Evolutionary conservation across 2,329 filamentous ascomycete species (phyloP), one percentile per base, ranked within the genome.

Genomic region (Thielaviopsis cerberus): DNA sequence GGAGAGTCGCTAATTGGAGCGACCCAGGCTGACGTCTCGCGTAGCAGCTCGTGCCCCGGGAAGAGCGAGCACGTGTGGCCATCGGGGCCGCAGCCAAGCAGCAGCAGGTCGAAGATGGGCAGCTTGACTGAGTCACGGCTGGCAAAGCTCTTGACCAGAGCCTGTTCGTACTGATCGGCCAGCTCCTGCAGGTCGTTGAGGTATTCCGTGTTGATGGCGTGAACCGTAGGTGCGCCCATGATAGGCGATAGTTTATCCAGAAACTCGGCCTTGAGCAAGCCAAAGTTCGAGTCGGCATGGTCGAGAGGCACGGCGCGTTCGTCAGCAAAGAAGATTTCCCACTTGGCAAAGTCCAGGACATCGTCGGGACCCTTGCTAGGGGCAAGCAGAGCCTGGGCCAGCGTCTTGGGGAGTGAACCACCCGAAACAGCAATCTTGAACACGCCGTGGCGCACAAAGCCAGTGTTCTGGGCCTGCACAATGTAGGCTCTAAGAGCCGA

Each of bases 241-340:
- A 77, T 77, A 52, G 75, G 71, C 50, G 90, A 88, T 62, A 97
- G 86, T 74, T 94, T 91, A 73, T 90, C 84, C 62, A 98, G 76
- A 55, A 96, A 77, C 72, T 96, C 89, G 53, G 81, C 75, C 75
- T 95, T 92, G 64, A 97, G 74, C 51, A 96, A 81, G 61, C 76
- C 81, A 73, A 96, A 95, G 74, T 97, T 98, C 74, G 89, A 95
- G 74, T 98, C 91, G 63, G 81, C 78, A 72, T 97, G 85, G 70
- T 92, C 83, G 64, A 96, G 83, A 23, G 92, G 86, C 57, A 97
- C 92, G 65, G 88, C 88, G 67, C 92, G 87, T 77, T 98, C 92
- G 69, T 98, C 92, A 67, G 91, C 91, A 71, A 96, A 97, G 78
- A 97, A 98, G 67, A 98, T 88, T 67, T 97, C 87, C 92, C 92